Conservation (phyloP, 495 filamentous ascomycete species). For the Penicillium herquei region DNA sequence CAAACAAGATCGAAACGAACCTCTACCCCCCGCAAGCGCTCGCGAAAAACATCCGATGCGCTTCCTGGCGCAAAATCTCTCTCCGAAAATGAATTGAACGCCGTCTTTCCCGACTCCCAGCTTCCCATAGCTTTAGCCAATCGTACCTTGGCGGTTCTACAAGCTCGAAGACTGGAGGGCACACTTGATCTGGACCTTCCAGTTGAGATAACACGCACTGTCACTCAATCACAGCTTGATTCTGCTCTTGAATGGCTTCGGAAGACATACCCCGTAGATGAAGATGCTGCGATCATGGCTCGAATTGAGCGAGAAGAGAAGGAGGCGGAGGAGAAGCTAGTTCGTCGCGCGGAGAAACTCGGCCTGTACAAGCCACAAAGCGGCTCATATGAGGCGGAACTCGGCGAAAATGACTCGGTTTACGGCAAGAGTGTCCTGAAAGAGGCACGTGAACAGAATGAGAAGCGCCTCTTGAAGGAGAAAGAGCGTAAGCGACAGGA, state of each 20-base stretch:
- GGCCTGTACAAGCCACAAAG: constrained; percentile 53
- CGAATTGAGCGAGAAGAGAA: constrained; percentile 59
- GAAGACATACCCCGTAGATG: constrained; percentile 66
- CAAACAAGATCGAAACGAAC: constrained; percentile 26
- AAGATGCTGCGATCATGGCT: constrained; percentile 62
- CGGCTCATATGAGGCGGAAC: constrained; percentile 42
- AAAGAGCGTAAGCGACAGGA: constrained; percentile 47
- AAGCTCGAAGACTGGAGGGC: constrained; percentile 71
- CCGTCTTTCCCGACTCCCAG: constrained; percentile 58
- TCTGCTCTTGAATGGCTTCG: constrained; percentile 69
- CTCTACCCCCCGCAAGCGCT: constrained; percentile 11
- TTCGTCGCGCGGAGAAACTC: constrained; percentile 42
- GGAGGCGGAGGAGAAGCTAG: constrained; percentile 39
- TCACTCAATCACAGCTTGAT: constrained; percentile 32
- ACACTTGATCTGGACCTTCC: constrained; percentile 61
- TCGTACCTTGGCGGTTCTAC: constrained; percentile 63
- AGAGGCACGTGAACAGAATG: constrained; percentile 49
- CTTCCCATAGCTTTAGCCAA: constrained; percentile 57
- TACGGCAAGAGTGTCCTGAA: constrained; percentile 48
- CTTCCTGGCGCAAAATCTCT: constrained; percentile 32
- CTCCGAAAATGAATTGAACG: constrained; percentile 52
- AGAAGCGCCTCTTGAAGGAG: constrained; percentile 40
- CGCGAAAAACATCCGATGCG: constrained; percentile 8
- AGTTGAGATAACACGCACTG: constrained; percentile 41
- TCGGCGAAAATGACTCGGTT: constrained; percentile 38